Base-by-base conservation (phyloP, 2,329 filamentous ascomycete genomes). In the Rutstroemia sydowiana region DNA sequence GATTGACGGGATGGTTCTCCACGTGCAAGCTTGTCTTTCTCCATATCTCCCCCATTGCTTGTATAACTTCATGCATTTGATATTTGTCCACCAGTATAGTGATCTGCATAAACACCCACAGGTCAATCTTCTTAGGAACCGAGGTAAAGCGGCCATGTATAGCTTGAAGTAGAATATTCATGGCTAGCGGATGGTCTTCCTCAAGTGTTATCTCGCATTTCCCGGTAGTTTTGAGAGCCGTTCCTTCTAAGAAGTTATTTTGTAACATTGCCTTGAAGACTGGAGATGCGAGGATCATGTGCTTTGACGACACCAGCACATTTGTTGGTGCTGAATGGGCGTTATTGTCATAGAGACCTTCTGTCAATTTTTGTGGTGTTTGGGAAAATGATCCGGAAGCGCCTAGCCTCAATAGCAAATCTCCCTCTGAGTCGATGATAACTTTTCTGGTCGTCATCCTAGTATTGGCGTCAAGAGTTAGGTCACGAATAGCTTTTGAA, bases 281-380 rank as follows among this genome's bases (percentile, higher is more conserved):
- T 9, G 47, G 40, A 11, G 47, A 50, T 9, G 39, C 47, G 3
- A 50, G 10, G 20, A 8, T 23, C 47, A 50, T 42, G 20, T 50
- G 47, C n/a, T 44, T 44, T 3, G 39, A 50, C 4, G 47, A 50
- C 9, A 50, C 28, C 3, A 50, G n/a, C n/a, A n/a, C n/a, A n/a
- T n/a, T n/a, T n/a, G n/a, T n/a, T n/a, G n/a, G n/a, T n/a, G n/a
- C n/a, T n/a, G n/a, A n/a, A n/a, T n/a, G n/a, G n/a, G n/a, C n/a
- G n/a, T n/a, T n/a, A n/a, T n/a, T n/a, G n/a, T n/a, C n/a, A n/a
- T n/a, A n/a, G n/a, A n/a, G n/a, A n/a, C n/a, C n/a, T n/a, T n/a
- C n/a, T n/a, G n/a, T n/a, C n/a, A n/a, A n/a, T n/a, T n/a, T n/a
- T n/a, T n/a, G n/a, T n/a, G n/a, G n/a, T n/a, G n/a, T n/a, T n/a